A percentile compares a stretch with the other conserved stretches of the same genome.
These are phyloP conservation scores for Coccomyxa sp. DNA, from an alignment of 139 green algal genomes.

Conservation along the genomic window DNA sequence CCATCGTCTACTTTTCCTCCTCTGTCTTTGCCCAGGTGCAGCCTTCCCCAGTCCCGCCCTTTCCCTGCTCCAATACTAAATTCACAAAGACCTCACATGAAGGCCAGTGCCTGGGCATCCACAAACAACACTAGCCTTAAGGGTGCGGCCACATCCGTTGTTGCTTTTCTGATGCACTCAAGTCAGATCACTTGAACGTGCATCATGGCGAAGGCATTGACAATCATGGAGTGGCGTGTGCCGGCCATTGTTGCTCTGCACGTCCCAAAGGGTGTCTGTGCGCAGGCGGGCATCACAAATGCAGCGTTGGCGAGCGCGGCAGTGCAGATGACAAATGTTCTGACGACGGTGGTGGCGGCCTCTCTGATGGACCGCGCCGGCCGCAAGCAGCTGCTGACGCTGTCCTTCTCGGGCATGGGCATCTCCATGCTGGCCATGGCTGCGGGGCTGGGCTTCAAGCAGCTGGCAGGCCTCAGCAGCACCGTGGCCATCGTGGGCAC, in stretches of 20 bases:
- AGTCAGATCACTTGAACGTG: neutral
- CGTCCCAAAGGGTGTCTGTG: neutral
- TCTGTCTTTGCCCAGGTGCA: constrained; percentile 74
- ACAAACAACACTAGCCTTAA: neutral
- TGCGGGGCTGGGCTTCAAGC: constrained; percentile 55
- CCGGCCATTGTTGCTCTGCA: neutral
- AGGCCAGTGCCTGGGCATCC: too few species aligned
- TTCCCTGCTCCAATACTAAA: neutral
- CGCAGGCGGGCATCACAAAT: constrained; percentile 77
- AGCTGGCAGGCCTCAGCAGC: constrained; percentile 16
- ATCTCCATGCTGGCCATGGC: constrained; percentile 72
- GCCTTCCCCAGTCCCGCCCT: neutral
- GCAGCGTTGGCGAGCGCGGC: constrained; percentile 81
- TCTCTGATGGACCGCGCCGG: constrained; percentile 77
- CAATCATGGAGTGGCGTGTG: too few species aligned
- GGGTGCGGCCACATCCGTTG: neutral
- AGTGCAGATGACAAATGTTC: constrained; percentile 85
- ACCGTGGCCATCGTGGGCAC: constrained; percentile 74
- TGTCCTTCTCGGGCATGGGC: constrained; percentile 74
- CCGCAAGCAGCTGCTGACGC: constrained; percentile 77
- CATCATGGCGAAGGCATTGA: neutral
- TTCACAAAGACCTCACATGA: neutral
- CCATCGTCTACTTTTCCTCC: constrained; percentile 91
- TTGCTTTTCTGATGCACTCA: neutral
- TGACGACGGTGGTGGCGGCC: constrained; percentile 75